These are phyloP conservation scores for Cinchona pubescens DNA, from an alignment of 257 asterid genomes.

Conservation along the genomic window DNA sequence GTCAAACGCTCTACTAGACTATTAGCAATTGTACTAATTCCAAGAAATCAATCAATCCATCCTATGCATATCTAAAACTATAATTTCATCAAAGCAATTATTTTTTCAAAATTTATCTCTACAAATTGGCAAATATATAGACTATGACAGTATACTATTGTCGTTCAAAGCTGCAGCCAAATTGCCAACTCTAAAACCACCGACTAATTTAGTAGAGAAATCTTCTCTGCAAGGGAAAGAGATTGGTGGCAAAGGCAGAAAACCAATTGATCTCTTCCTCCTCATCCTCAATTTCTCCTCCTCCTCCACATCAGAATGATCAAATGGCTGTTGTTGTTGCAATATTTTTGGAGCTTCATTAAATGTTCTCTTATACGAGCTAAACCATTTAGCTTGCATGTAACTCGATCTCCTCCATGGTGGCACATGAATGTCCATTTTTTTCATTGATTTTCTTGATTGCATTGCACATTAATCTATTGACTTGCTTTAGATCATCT, in stretches of 20 bases:
- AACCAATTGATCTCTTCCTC: constrained; percentile 45
- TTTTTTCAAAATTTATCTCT: not conserved
- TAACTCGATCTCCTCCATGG: constrained; percentile 78
- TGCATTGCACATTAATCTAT: constrained; percentile 56
- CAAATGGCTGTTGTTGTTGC: not conserved
- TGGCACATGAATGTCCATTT: constrained; percentile 50
- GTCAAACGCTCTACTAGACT: not conserved
- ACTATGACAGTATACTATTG: not conserved
- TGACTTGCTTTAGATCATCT: constrained; percentile 51
- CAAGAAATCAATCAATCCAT: not conserved
- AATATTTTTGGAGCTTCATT: constrained; percentile 52
- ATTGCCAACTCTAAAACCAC: constrained; percentile 41
- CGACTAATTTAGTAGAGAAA: constrained; percentile 19
- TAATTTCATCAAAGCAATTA: not conserved
- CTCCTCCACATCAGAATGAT: not conserved
- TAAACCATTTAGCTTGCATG: constrained; percentile 71
- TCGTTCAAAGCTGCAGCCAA: constrained; percentile 46
- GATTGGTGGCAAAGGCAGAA: constrained; percentile 25
- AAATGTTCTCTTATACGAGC: constrained; percentile 48
- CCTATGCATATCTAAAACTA: not conserved
- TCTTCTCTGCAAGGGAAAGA: constrained; percentile 34
- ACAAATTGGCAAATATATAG: not conserved
- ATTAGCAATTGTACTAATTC: not conserved
- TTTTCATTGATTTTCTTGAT: constrained; percentile 57
- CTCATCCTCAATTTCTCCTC: constrained; percentile 8